Percentiles rank a stretch among this genome's conserved stretches.
These are phyloP conservation scores for Termitomyces sp. DNA, from an alignment of 768 basidiomycete species.

Conservation along the genomic window DNA sequence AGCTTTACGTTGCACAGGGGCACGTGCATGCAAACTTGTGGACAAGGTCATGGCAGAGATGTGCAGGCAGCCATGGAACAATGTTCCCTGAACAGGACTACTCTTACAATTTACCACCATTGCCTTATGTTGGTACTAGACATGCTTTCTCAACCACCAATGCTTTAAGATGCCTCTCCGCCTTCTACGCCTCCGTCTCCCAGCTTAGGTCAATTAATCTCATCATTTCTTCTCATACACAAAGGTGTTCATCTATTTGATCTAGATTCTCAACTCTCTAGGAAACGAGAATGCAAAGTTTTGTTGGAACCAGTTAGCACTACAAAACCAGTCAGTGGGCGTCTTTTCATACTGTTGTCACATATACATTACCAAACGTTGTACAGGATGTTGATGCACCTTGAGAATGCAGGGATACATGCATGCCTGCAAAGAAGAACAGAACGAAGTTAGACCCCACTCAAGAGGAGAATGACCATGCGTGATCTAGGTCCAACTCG, in stretches of 20 bases:
- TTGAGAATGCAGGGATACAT: no score
- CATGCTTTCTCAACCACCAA: constrained; percentile 11
- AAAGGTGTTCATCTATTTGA: constrained; percentile 14
- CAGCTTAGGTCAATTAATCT: constrained; percentile 33
- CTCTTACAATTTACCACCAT: constrained; percentile 3
- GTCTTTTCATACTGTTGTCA: constrained; percentile 19
- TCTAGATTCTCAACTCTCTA: constrained; percentile 45
- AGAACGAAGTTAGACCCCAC: no score
- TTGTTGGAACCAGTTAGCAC: constrained; percentile 64
- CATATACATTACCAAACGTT: no score
- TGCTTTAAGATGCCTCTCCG: constrained; percentile 19
- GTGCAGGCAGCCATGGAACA: no score
- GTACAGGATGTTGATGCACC: no score
- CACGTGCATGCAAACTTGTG: no score
- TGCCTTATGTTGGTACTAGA: constrained; percentile 6
- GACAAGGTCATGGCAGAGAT: no score
- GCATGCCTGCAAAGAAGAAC: no score
- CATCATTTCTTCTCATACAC: neutral
- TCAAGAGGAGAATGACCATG: no score
- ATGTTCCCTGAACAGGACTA: constrained; percentile 11
- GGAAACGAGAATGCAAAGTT: constrained; percentile 74
- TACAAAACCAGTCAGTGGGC: constrained; percentile 34
- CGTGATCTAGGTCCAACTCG: no score
- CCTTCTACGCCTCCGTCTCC: constrained; percentile 42
- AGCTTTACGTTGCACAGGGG: no score